Conservation (phyloP, 495 filamentous ascomycete species). For the Sporormia fimetaria region DNA sequence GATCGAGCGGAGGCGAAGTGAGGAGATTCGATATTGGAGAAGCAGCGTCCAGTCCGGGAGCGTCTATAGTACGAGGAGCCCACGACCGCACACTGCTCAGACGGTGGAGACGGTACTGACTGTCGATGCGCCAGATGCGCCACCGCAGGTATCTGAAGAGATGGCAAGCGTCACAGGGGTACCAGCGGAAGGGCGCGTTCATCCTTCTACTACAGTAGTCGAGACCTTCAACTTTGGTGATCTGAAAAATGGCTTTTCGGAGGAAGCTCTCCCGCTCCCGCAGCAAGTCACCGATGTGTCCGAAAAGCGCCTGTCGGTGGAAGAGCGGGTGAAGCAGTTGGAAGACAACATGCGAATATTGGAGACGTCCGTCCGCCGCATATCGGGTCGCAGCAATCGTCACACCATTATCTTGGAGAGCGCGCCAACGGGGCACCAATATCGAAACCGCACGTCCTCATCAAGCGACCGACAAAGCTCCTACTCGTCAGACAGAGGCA, state of each 20-base stretch:
- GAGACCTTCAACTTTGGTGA: slow-evolving; percentile 24
- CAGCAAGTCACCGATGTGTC: not conserved
- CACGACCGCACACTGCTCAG: slow-evolving; percentile 13
- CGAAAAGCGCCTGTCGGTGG: slow-evolving; percentile 8
- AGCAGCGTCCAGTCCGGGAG: slow-evolving; percentile 17
- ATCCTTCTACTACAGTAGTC: no score
- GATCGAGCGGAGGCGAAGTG: slow-evolving; percentile 19
- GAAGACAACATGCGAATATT: slow-evolving; percentile 15
- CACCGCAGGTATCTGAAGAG: not conserved
- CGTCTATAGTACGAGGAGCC: slow-evolving; percentile 16
- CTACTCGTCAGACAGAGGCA: slow-evolving; percentile 1
- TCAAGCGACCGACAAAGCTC: slow-evolving; percentile 14
- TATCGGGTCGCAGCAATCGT: slow-evolving; percentile 22
- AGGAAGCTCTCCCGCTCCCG: slow-evolving; percentile 5
- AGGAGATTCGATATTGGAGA: slow-evolving; percentile 27
- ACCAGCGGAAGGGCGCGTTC: no score
- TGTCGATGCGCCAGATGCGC: slow-evolving; percentile 1
- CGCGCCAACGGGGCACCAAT: slow-evolving; percentile 21
- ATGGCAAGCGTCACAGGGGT: no score
- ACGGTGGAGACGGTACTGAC: slow-evolving; percentile 15
- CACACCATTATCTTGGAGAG: slow-evolving; percentile 27
- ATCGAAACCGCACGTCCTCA: slow-evolving; percentile 16
- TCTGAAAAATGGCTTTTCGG: slow-evolving; percentile 16
- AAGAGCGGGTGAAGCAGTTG: slow-evolving; percentile 19
- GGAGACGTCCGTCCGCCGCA: slow-evolving; percentile 15